Evolutionary conservation across 108 stramenopile genomes (phyloP), one percentile per base, ranked within the genome.

Genomic region (Cylindrotheca closterium): DNA sequence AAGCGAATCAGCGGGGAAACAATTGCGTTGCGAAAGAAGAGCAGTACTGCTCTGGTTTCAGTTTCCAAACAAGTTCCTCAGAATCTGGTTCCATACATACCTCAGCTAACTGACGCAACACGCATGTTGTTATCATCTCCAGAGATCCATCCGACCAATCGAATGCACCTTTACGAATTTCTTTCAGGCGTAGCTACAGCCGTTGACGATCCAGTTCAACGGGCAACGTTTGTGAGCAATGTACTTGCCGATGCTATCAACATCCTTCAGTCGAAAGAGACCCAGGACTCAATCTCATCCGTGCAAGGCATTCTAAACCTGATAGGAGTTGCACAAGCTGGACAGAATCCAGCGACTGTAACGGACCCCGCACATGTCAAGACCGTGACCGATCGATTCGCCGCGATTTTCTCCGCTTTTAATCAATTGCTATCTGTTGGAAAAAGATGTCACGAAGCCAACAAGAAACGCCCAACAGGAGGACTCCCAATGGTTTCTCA

Each of bases 121-220:
- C 83, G 80, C 19, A 51, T 77, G 15, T 71, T 89, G 18, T 68
- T 95, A 32, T 67, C 87, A 3, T 81, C 79, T 4, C 27, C 53
- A 15, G 80, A 73, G 2, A 70, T 92, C n/a, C 71, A 82, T 26
- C 88, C 89, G 19, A 64, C 79, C 10, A 90, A 91, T 61, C 77
- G 84, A 58, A 95, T 92, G 87, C 91, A 95, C 60, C 70, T 95
- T 3, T 89, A 86, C 53, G 94, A 95, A 60, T 95, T 95, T 58
- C 70, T 95, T 22, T 81, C 86, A 8, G 86, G 87, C 71, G 88
- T 95, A 17, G 91, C 91, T 23, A 86, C 84, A 24, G 89, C 88
- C 22, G 91, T 92, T 15, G 83, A 91, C 25, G 89, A 95, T 65
- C 87, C 87, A 1, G 61, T 62, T 15, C 79, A 79, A 51, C 59